A percentile compares a stretch with the other conserved stretches of the same genome.
phyloP scores from a whole-genome alignment of 2,329 filamentous ascomycete genomes.

The Penicillium sclerotigenum region DNA sequence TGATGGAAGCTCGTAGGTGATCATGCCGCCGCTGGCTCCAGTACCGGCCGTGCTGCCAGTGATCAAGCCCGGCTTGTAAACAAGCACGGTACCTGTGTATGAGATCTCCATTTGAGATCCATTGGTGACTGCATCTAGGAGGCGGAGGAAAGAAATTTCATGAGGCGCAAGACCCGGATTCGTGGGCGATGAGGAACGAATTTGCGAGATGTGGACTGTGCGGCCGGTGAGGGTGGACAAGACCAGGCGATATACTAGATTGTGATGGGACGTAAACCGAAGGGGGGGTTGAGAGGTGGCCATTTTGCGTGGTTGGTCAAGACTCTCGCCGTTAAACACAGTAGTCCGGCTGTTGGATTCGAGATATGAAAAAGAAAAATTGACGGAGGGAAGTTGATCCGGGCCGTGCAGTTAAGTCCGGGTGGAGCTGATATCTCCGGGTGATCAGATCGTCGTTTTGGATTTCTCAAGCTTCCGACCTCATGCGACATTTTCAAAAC shows the following conservation, averaged over 20 bases:
- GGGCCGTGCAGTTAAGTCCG: slow-evolving; percentile 26
- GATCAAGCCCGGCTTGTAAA: slow-evolving; percentile 89
- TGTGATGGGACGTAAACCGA: slow-evolving; percentile 78
- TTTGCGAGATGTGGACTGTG: slow-evolving; percentile 87
- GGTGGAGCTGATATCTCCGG: slow-evolving; percentile 26
- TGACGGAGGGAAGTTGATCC: slow-evolving; percentile 28
- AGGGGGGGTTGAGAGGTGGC: slow-evolving; percentile 52
- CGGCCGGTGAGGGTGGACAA: slow-evolving; percentile 88
- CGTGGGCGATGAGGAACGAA: slow-evolving; percentile 80
- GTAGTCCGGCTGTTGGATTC: background rate
- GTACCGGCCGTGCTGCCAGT: slow-evolving; percentile 76
- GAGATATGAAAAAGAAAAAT: slow-evolving; percentile 33
- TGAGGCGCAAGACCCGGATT: slow-evolving; percentile 85
- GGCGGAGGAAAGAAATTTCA: slow-evolving; percentile 92
- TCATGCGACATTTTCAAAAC: background rate
- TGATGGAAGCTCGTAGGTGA: slow-evolving; percentile 75
- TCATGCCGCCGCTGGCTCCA: slow-evolving; percentile 68
- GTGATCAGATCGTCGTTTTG: slow-evolving; percentile 11
- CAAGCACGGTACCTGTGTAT: slow-evolving; percentile 88
- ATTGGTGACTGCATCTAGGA: slow-evolving; percentile 93
- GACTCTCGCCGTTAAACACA: slow-evolving; percentile 6
- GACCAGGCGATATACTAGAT: slow-evolving; percentile 78
- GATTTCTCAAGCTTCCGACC: background rate
- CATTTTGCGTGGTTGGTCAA: slow-evolving; percentile 28
- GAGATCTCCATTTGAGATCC: slow-evolving; percentile 93